A percentile compares a stretch with the other conserved stretches of the same genome.
Evolutionary conservation across 441 rosid species (phyloP).

Genomic region (Isatis lusitanica): DNA sequence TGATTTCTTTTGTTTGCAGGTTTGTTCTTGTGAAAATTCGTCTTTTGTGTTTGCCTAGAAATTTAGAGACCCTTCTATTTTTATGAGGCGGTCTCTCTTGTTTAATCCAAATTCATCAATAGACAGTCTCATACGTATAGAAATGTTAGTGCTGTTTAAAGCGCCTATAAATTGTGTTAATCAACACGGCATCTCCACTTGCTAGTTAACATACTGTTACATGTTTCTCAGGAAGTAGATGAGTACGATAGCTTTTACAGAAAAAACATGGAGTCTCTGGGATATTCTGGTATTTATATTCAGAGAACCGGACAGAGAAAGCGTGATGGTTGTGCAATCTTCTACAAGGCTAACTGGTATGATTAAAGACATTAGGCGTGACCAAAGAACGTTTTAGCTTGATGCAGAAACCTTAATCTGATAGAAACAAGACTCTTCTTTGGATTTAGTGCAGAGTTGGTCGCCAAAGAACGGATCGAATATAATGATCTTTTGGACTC

Average conservation of each 20-base stretch:
- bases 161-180: background rate
- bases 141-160: background rate
- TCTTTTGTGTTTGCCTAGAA: background rate
- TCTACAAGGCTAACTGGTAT: conserved; percentile 73
- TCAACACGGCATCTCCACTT: background rate
- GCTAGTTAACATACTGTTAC: conserved; percentile 22
- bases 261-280: conserved; percentile 54
- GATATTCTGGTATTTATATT: conserved; percentile 75
- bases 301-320: conserved; percentile 79
- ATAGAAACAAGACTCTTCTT: conserved; percentile 21
- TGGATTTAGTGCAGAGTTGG: conserved; percentile 78
- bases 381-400: background rate
- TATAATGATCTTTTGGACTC: conserved; percentile 81
- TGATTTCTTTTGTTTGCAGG: conserved; percentile 92
- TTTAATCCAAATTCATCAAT: background rate
- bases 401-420: conserved; percentile 6
- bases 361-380: background rate
- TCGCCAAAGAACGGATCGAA: conserved; percentile 70
- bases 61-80: background rate
- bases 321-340: conserved; percentile 92
- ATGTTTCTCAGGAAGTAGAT: conserved; percentile 77
- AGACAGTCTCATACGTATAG: background rate
- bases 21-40: conserved; percentile 20
- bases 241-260: conserved; percentile 77
- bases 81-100: background rate